A percentile compares a stretch with the other conserved stretches of the same genome.
Evolutionary conservation across 1,139 yeast species (phyloP).

Genomic region (Ogataea hybrid): DNA sequence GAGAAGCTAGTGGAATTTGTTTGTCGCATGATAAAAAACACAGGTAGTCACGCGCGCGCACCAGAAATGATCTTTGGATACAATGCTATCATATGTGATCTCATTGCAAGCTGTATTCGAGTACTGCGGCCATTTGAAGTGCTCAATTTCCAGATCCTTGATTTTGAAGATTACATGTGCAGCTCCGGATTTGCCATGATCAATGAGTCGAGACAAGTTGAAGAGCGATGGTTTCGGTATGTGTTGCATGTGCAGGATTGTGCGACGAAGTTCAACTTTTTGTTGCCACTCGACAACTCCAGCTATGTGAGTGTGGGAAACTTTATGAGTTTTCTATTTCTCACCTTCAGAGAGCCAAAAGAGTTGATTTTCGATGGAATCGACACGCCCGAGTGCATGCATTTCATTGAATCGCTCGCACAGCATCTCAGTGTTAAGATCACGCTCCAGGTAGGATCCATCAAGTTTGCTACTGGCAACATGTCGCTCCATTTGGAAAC

Average conservation of each 20-base stretch:
- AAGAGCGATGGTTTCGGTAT: constrained; percentile 16
- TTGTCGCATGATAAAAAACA: constrained; percentile 4
- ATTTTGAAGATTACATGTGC: constrained; percentile 15
- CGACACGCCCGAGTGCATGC: constrained; percentile 13
- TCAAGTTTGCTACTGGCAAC: constrained; percentile 10
- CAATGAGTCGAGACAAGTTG: constrained; percentile 1
- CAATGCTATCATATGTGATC: constrained; percentile 1
- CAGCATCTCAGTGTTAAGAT: constrained; percentile 8
- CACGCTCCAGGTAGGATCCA: constrained; percentile 11
- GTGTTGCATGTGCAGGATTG: constrained; percentile 19
- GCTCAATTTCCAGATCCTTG: constrained; percentile 17
- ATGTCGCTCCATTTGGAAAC: constrained; percentile 16
- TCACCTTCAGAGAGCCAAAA: constrained; percentile 15
- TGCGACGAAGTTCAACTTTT: constrained; percentile 18
- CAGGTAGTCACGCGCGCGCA: neutral
- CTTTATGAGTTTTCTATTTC: constrained; percentile 16
- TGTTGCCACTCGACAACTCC: constrained; percentile 18
- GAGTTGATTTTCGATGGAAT: constrained; percentile 18
- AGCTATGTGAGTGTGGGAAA: constrained; percentile 11
- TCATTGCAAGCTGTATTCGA: constrained; percentile 5
- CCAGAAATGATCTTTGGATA: constrained; percentile 7
- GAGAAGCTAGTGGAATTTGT: constrained; percentile 4
- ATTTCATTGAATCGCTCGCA: constrained; percentile 11
- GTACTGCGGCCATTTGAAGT: constrained; percentile 15
- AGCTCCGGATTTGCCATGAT: constrained; percentile 15